Conservation (phyloP, 352 stramenopile species). For the Aphanomyces stellatus region DNA sequence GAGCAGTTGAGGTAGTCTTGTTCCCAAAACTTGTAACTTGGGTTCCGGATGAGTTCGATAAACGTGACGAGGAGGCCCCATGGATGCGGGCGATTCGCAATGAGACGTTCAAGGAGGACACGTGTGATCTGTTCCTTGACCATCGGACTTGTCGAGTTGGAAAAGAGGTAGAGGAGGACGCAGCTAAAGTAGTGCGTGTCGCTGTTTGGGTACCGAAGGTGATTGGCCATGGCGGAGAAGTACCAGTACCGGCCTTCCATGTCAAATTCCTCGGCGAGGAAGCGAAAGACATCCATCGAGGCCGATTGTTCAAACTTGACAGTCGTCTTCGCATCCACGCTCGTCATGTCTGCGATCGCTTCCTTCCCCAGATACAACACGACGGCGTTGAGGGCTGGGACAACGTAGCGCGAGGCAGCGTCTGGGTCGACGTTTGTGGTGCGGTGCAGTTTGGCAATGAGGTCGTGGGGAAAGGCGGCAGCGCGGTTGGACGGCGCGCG, state of each 20-base stretch:
- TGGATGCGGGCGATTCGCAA: slow-evolving; percentile 97
- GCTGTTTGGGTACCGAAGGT: slow-evolving; percentile 98
- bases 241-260: slow-evolving; percentile 95
- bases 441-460: slow-evolving; percentile 68
- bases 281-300: slow-evolving; percentile 92
- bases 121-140: slow-evolving; percentile 98
- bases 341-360: slow-evolving; percentile 68
- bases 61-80: slow-evolving; percentile 98
- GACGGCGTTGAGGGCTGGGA: slow-evolving; percentile 92
- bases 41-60: slow-evolving; percentile 99
- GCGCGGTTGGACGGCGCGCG: slow-evolving; percentile 77
- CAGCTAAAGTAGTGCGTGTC: slow-evolving; percentile 99
- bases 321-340: slow-evolving; percentile 23
- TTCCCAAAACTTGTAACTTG: slow-evolving; percentile 98
- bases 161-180: slow-evolving; percentile 98
- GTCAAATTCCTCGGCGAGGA: slow-evolving; percentile 94
- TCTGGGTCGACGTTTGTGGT: slow-evolving; percentile 54
- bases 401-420: slow-evolving; percentile 71
- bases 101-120: slow-evolving; percentile 98
- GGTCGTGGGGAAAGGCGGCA: slow-evolving; percentile 79
- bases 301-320: slow-evolving; percentile 81
- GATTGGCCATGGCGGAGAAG: slow-evolving; percentile 98
- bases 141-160: slow-evolving; percentile 92
- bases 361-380: slow-evolving; percentile 82
- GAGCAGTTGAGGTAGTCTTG: slow-evolving; percentile 98